Evolutionary conservation across 768 basidiomycete species (phyloP).

Genomic region (Boletus huronensis): DNA sequence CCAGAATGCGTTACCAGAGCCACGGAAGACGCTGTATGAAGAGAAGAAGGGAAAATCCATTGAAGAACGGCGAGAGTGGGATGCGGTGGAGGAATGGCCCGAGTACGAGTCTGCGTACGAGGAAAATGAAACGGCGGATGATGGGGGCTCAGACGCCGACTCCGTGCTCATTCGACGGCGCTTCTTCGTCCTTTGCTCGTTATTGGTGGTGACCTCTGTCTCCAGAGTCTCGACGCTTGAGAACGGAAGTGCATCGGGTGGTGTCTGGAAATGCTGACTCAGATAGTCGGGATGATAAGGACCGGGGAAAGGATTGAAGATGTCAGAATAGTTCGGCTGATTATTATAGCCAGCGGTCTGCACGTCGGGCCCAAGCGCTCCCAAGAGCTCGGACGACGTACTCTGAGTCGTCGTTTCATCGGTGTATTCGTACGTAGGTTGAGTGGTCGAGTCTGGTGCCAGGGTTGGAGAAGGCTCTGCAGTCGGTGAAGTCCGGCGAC

Average conservation of each 20-base stretch:
- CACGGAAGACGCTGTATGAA: slow-evolving; percentile 50
- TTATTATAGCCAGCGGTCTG: slow-evolving; percentile 27
- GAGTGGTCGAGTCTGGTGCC: slow-evolving; percentile 67
- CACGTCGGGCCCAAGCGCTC: slow-evolving; percentile 38
- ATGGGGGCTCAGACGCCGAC: slow-evolving; percentile 49
- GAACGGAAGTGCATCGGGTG: slow-evolving; percentile 53
- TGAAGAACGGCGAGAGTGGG: slow-evolving; percentile 58
- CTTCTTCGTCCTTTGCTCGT: slow-evolving; percentile 49
- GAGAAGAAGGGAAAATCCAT: slow-evolving; percentile 66
- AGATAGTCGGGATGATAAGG: slow-evolving; percentile 76
- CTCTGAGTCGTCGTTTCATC: slow-evolving; percentile 41
- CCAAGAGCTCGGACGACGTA: slow-evolving; percentile 51
- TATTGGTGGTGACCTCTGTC: slow-evolving; percentile 32
- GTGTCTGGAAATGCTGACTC: slow-evolving; percentile 45
- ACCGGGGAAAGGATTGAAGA: slow-evolving; percentile 56
- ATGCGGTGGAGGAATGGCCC: slow-evolving; percentile 51
- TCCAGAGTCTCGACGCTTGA: slow-evolving; percentile 46
- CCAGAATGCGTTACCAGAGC: slow-evolving; percentile 62
- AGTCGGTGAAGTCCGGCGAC: slow-evolving; percentile 68
- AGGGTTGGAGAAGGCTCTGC: slow-evolving; percentile 60
- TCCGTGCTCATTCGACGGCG: slow-evolving; percentile 69
- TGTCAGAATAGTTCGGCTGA: slow-evolving; percentile 28
- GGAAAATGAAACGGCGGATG: slow-evolving; percentile 60
- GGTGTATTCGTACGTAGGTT: slow-evolving; percentile 47
- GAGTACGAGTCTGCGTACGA: slow-evolving; percentile 63